Conservation (phyloP, 2,329 filamentous ascomycete species). For the Monilinia laxa region DNA sequence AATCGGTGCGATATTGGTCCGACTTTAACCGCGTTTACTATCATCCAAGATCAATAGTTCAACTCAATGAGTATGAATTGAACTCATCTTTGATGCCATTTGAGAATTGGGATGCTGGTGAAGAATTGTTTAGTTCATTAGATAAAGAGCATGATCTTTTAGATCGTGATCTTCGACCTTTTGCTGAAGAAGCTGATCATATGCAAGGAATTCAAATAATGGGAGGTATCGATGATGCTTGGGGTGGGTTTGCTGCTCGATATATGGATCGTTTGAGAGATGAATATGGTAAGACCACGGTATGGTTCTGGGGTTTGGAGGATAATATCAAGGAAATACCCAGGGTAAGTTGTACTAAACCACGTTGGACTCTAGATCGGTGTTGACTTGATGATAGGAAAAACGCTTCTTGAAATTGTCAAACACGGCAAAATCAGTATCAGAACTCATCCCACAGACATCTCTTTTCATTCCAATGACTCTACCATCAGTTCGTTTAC, state of each 20-base stretch:
- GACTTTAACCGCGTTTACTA: conserved; percentile 93
- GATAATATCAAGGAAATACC: conserved; percentile 54
- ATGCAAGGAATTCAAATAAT: conserved; percentile 85
- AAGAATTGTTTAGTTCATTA: conserved; percentile 70
- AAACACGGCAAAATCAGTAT: conserved; percentile 73
- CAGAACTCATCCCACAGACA: conserved; percentile 66
- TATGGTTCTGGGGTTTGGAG: conserved; percentile 87
- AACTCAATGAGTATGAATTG: conserved; percentile 83
- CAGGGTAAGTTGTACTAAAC: conserved; percentile 47
- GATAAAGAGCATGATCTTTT: conserved; percentile 82
- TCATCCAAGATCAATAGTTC: conserved; percentile 83
- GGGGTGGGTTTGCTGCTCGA: conserved; percentile 72
- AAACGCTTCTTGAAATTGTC: conserved; percentile 63
- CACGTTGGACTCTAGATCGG: conserved; percentile 10
- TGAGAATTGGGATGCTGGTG: conserved; percentile 70
- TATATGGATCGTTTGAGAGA: conserved; percentile 80
- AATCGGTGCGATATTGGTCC: conserved; percentile 89
- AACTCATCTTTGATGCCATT: conserved; percentile 80
- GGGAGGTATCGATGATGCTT: conserved; percentile 71
- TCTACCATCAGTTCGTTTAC: conserved; percentile 56
- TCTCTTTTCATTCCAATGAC: conserved; percentile 77
- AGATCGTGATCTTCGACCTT: conserved; percentile 85
- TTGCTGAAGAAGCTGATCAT: conserved; percentile 90
- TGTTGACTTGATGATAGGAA: conserved; percentile 47
- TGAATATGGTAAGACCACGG: conserved; percentile 82